Evolutionary conservation across 2,329 filamentous ascomycete genomes (phyloP).

Genomic region (Phialophora chinensis): DNA sequence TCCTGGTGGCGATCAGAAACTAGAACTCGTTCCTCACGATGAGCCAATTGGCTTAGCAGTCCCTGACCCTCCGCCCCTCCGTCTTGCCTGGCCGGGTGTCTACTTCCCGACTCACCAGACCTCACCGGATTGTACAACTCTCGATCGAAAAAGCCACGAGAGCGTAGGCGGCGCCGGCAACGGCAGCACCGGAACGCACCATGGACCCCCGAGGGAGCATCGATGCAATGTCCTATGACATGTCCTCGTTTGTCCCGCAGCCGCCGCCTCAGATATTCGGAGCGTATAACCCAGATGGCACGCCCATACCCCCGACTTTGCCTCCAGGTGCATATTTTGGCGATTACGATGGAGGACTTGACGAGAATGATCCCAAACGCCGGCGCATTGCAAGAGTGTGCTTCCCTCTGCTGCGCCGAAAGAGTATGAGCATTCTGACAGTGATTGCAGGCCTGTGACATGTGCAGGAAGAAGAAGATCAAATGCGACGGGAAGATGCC

Average conservation of each 20-base stretch:
- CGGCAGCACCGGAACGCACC: conserved; percentile 14
- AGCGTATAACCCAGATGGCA: conserved; percentile 64
- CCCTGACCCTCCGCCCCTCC: conserved; percentile 14
- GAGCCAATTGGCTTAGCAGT: conserved; percentile 25
- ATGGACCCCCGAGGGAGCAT: conserved; percentile 36
- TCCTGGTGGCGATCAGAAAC: conserved; percentile 5
- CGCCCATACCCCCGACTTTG: conserved; percentile 62
- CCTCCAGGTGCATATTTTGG: conserved; percentile 46
- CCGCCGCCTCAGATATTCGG: conserved; percentile 74
- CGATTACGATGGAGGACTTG: conserved; percentile 56
- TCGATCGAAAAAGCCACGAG: not conserved
- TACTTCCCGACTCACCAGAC: conserved; percentile 15
- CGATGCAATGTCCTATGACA: conserved; percentile 51
- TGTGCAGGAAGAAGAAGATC: conserved; percentile 93
- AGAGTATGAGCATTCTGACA: conserved; percentile 29
- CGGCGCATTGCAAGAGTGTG: conserved; percentile 85
- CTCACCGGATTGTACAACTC: conserved; percentile 1
- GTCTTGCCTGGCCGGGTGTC: conserved; percentile 4
- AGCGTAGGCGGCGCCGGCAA: not conserved
- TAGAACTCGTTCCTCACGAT: conserved; percentile 4
- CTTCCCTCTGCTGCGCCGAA: conserved; percentile 21
- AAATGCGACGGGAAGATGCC: conserved; percentile 98
- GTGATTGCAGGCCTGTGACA: conserved; percentile 76
- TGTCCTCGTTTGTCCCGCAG: conserved; percentile 62
- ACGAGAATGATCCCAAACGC: conserved; percentile 80